Evolutionary conservation across 352 stramenopile species (phyloP), one percentile per base, ranked within the genome.

Genomic region (Blastocystis sp.): DNA sequence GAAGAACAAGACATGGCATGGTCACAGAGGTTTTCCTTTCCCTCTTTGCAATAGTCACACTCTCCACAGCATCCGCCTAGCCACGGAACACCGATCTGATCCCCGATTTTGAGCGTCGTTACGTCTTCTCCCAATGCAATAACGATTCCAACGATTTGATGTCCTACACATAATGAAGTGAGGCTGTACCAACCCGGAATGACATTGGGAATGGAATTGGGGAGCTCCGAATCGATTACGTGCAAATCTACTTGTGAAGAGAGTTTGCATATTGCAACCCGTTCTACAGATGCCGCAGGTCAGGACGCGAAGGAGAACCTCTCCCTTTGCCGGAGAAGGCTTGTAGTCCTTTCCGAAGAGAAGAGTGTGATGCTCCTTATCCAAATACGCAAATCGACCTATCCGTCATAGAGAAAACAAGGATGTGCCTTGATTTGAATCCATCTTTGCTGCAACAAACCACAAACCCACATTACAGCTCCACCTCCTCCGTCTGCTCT

Each of bases 81-180:
- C 77, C 77, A 87, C 71, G 77, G 77, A 40, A 87, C 43, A 87
- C 77, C 77, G 24, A 87, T 77, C 42, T 87, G 62, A 11, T 87
- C 62, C 19, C 77, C 77, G 21, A 87, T 28, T 40, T 60, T 48
- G 10, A 87, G 19, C 24, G 60, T 64, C 52, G 38, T 77, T 17
- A 87, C 77, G n/a, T 87, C 52, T 60, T 87, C 71, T 19, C 77
- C 77, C 21, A 78, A 0, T 21, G 3, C 54, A n/a, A 71, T 60
- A n/a, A 69, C 63, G n/a, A 87, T 59, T 43, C 77, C 77, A 17
- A 87, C 57, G 42, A 87, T 87, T 28, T 87, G 77, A 78, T 87
- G 77, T 65, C 77, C 77, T 87, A 76, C 6, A 6, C 14, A 76
- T 77, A n/a, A 34, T 7, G 42, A 59, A 11, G 42, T 48, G 4